Base-by-base conservation (phyloP, 225 moss, liverwort and hornwort species). In the Pseudoscleropodium purum region DNA sequence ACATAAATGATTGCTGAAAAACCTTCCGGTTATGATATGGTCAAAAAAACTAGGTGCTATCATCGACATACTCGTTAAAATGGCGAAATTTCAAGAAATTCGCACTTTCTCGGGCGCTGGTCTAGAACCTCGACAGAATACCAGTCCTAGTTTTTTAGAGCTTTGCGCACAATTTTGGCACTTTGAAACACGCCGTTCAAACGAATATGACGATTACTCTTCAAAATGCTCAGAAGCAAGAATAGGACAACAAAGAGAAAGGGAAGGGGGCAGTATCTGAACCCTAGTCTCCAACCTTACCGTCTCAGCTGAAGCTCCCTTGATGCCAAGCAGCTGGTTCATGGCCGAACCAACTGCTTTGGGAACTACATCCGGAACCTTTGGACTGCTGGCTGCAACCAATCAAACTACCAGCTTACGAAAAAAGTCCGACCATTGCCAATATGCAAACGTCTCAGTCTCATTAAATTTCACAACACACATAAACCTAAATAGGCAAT, bases 271-370 rank as follows among this genome's bases (percentile, higher is more conserved):
- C n/a, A 67, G 59, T 65, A 79, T 86, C 83, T 34, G 49, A 64
- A 68, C 26, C 49, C 79, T 69, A 86, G 36, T 61, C 47, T 79
- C 57, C 74, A 81, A 52, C 61, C 84, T 61, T 97, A 97, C 96
- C 91, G 95, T 96, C 92, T 96, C 96, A 84, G 95, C 90, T 75
- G 97, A 91, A 83, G 96, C 98, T 84, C 98, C 97, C 87, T 95
- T 98, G 24, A 98, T 97, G 57, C 98, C 98, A 84, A 98, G 96
- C 85, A 98, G 77, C 78, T 98, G 98, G 90, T 97, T 97, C 79
- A 98, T 39, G 83, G 95, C 90, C 57, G 97, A 94, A 41, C 95
- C 92, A 59, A n/a, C 90, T 37, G 87, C 89, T 76, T 95, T 90
- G 29, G 92, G 92, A 67, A 79, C 87, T 69, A 89, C 90, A 91